Evolutionary conservation across 805 yeast genomes (phyloP).

Genomic region (Barnettozyma salicaria): DNA sequence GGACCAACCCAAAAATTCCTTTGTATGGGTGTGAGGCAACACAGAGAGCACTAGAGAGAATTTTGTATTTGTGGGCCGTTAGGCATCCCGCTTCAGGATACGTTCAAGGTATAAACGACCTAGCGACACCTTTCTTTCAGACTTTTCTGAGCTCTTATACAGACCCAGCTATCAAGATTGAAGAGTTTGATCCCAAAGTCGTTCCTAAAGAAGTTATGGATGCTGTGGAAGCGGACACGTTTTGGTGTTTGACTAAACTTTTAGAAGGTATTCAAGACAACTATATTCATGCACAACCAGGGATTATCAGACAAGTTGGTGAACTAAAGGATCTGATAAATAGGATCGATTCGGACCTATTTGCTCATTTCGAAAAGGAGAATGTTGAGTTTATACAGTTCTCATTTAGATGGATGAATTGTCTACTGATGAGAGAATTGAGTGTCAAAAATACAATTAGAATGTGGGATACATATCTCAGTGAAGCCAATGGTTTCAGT

Average conservation of each 20-base stretch:
- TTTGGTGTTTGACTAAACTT: slow-evolving; percentile 91
- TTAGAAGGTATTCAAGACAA: slow-evolving; percentile 95
- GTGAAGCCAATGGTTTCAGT: slow-evolving; percentile 74
- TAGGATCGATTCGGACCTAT: slow-evolving; percentile 71
- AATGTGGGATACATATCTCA: slow-evolving; percentile 96
- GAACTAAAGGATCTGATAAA: slow-evolving; percentile 72
- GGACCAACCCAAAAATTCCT: slow-evolving; percentile 83
- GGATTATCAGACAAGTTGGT: slow-evolving; percentile 84
- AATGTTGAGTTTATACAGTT: slow-evolving; percentile 94
- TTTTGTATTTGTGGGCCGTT: slow-evolving; percentile 89
- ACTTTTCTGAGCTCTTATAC: slow-evolving; percentile 71
- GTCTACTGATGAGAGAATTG: slow-evolving; percentile 90
- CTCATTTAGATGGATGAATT: slow-evolving; percentile 98
- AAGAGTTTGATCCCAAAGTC: slow-evolving; percentile 53
- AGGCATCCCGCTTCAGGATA: slow-evolving; percentile 97
- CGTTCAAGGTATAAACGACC: slow-evolving; percentile 95
- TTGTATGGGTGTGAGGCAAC: slow-evolving; percentile 65
- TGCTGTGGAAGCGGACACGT: slow-evolving; percentile 88
- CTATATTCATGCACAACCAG: slow-evolving; percentile 97
- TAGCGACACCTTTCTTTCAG: slow-evolving; percentile 89
- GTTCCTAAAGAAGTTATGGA: slow-evolving; percentile 56
- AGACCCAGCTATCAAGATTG: slow-evolving; percentile 41
- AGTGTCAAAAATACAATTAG: slow-evolving; percentile 72
- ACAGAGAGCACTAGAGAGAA: slow-evolving; percentile 73
- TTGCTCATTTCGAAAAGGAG: slow-evolving; percentile 69